Percentiles rank a stretch among this genome's conserved stretches.
Evolutionary conservation across 2,329 filamentous ascomycete species (phyloP).

Genomic region (Ceratocystis destructans): DNA sequence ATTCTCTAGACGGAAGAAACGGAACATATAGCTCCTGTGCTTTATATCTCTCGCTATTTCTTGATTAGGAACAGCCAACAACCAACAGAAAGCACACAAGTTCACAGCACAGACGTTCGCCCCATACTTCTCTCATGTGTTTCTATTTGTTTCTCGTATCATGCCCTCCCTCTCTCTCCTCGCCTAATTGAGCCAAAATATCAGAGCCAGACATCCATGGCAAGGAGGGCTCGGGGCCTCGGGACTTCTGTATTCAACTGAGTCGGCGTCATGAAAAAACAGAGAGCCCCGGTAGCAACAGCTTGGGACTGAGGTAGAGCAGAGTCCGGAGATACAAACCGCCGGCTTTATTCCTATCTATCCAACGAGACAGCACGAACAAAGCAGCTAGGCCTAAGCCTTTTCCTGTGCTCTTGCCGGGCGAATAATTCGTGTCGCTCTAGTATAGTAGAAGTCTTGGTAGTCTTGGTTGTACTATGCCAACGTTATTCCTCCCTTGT

Average conservation of each 20-base stretch:
- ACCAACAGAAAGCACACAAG: too few species aligned
- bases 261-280: too few species aligned
- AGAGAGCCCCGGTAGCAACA: background rate
- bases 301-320: background rate
- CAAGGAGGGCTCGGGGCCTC: background rate
- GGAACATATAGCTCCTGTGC: background rate
- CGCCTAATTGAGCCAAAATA: background rate
- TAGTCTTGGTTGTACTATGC: too few species aligned
- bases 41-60: background rate
- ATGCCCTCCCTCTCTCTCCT: background rate
- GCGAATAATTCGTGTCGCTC: too few species aligned
- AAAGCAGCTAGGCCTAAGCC: background rate
- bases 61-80: background rate
- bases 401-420: too few species aligned
- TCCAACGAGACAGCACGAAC: background rate
- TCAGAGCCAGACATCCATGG: background rate
- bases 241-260: too few species aligned
- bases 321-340: background rate
- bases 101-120: background rate
- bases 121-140: background rate
- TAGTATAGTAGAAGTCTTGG: too few species aligned
- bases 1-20: background rate
- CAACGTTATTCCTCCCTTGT: too few species aligned
- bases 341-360: background rate
- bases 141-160: background rate